A percentile compares a stretch with the other conserved stretches of the same genome.
phyloP scores from a whole-genome alignment of 371 early-diverging fungal genomes.

The Phascolomyces articulosus region DNA sequence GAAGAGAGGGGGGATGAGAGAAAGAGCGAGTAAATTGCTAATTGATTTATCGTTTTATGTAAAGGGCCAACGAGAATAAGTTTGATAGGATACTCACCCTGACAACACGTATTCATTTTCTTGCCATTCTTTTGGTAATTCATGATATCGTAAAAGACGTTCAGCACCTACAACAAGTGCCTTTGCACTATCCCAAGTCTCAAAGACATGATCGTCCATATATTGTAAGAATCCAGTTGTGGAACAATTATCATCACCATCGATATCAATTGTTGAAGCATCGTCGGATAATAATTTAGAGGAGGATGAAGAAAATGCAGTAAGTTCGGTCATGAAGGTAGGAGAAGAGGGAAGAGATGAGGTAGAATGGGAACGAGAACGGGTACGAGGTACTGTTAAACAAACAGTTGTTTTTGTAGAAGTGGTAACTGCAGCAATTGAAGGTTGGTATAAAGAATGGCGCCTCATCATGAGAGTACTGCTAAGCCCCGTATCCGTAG shows the following conservation, averaged over 20 bases:
- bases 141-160: conserved; percentile 61
- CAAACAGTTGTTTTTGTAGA: background rate
- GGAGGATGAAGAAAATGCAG: background rate
- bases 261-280: background rate
- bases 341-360: conserved; percentile 9
- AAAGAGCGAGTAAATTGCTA: too few relatives aligned
- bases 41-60: too few relatives aligned
- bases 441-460: conserved; percentile 9
- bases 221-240: conserved; percentile 33
- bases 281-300: background rate
- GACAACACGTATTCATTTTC: conserved; percentile 70
- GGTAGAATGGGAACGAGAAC: conserved; percentile 12
- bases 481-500: conserved; percentile 2
- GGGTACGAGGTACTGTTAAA: conserved; percentile 7
- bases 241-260: background rate
- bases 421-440: background rate
- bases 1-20: background rate
- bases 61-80: too few relatives aligned
- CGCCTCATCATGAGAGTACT: conserved; percentile 6
- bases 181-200: conserved; percentile 55
- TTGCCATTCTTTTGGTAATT: conserved; percentile 67
- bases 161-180: conserved; percentile 61
- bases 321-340: background rate
- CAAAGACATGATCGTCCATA: conserved; percentile 46
- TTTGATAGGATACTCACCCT: conserved; percentile 52